Base-by-base conservation (phyloP, 441 rosid genomes). In the Jatropha podagrica region DNA sequence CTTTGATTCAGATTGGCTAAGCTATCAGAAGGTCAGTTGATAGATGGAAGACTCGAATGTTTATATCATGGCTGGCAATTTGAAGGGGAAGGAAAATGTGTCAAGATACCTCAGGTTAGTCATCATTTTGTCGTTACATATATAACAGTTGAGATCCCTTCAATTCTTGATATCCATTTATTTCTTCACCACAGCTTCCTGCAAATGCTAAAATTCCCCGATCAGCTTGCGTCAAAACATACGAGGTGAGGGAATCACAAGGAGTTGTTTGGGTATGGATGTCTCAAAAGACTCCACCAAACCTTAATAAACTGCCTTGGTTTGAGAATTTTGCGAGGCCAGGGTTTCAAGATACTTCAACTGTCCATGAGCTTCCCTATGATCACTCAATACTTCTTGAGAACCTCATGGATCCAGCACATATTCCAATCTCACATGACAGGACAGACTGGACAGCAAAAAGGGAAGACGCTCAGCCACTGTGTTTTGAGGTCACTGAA, bases 11-110 rank as follows among this genome's bases (percentile, higher is more conserved):
- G 99, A 86, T 85, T 95, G 68, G 98, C 98, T 40, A 95, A 93
- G 80, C 81, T 95, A 78, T 95, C 98, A 63, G 98, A 95, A 83
- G 98, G 99, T 60, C 98, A 95, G 74, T 61, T 95, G 81, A 77
- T 88, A 18, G 98, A 93, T 76, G 99, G 98, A 46, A 89, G 93
- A 75, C 89, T 95, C 56, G 99, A 95, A 87, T 95, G 98, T 79
- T 78, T 95, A 49, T 95, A 93, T 78, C 99, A 95, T 76, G 97
- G 99, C n/a, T 95, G 99, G 97, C 99, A 91, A 79, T 95, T 89
- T 74, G 94, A 90, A 76, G 95, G 96, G 42, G 87, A 90, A 26
- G 99, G 97, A 32, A 83, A 93, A 87, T 95, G 99, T 72, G 92
- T 93, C 18, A 89, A 90, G 87, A 93, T 95, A 74, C 98, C 98